Evolutionary conservation across 352 stramenopile genomes (phyloP), one percentile per base, ranked within the genome.

Genomic region (Phytophthora megakarya): DNA sequence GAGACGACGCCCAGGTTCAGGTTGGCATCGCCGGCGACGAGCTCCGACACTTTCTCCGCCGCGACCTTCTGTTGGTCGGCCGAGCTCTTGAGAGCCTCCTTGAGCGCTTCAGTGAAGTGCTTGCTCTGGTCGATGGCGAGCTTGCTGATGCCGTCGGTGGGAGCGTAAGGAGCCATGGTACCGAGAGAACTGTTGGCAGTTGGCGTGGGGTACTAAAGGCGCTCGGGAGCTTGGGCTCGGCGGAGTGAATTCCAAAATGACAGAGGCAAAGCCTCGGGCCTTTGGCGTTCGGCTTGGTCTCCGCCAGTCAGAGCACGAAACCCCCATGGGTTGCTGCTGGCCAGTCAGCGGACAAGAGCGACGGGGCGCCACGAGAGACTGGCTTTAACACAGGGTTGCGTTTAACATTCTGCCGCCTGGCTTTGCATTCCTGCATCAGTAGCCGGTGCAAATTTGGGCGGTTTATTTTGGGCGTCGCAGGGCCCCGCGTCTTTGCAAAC

Each of bases 61-160:
- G 87, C 87, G 19, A 90, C 73, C 75, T 90, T 89, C 71, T 91
- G 79, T 75, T 93, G 75, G 65, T 93, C 83, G 26, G 70, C 67
- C 46, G 73, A 75, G 62, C 68, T 70, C 70, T 85, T 84, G 58
- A 93, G 79, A 28, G 87, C 84, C 76, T 95, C 79, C 70, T 90
- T 76, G 44, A 94, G 69, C 39, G 87, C 87, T 48, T 92, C 81
- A 25, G 84, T 92, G 68, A 96, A 96, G 79, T 94, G 87, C 79
- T 96, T 94, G 81, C 84, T 96, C 80, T 93, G 88, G 80, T 93
- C 86, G 58, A 93, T 91, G 19, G 80, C 84, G 59, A 95, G 80
- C 73, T 92, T 86, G 80, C 72, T 92, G 63, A 91, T 89, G 71
- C 79, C 83, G 73, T 89, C 85, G 61, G 78, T 84, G 37, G 85